Evolutionary conservation across 2,329 filamentous ascomycete species (phyloP).

Genomic region (Zymoseptoria tritici): DNA sequence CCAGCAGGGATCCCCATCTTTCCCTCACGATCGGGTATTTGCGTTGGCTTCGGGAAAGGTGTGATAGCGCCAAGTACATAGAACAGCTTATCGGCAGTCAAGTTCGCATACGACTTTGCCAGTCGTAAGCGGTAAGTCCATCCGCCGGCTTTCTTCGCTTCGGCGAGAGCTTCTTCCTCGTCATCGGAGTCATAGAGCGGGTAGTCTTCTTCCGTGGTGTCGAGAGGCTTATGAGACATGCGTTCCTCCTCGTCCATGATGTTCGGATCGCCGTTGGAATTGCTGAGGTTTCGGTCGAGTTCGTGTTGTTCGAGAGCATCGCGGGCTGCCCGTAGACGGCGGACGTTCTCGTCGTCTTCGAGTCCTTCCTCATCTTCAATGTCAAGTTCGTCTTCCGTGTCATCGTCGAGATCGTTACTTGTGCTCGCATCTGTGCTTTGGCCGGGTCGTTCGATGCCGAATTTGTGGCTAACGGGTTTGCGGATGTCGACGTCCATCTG

Average conservation of each 20-base stretch:
- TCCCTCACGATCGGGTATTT: slow-evolving; percentile 35
- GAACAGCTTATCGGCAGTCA: slow-evolving; percentile 33
- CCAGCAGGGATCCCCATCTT: slow-evolving; percentile 37
- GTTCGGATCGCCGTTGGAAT: slow-evolving; percentile 38
- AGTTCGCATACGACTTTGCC: slow-evolving; percentile 43
- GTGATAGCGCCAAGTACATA: slow-evolving; percentile 29
- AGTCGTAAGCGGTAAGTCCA: slow-evolving; percentile 62
- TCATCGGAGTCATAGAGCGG: slow-evolving; percentile 85
- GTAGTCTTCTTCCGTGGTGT: slow-evolving; percentile 58
- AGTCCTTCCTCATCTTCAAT: slow-evolving; percentile 53
- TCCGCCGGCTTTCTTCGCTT: slow-evolving; percentile 68
- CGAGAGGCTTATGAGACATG: slow-evolving; percentile 54
- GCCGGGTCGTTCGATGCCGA: slow-evolving; percentile 77
- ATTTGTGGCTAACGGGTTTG: slow-evolving; percentile 79
- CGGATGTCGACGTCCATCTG: slow-evolving; percentile 98
- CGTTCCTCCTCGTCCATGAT: slow-evolving; percentile 75
- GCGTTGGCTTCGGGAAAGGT: slow-evolving; percentile 36
- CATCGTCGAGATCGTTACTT: slow-evolving; percentile 69
- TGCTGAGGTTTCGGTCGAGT: slow-evolving; percentile 41
- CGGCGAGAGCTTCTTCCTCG: slow-evolving; percentile 66
- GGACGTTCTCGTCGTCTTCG: slow-evolving; percentile 35
- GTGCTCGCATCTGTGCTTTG: slow-evolving; percentile 69
- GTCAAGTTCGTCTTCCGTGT: slow-evolving; percentile 61
- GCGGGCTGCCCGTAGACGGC: slow-evolving; percentile 43
- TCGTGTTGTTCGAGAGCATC: slow-evolving; percentile 47